Base-by-base conservation (phyloP, 176 grass and related monocot genomes). In the Zoysia japonica region DNA sequence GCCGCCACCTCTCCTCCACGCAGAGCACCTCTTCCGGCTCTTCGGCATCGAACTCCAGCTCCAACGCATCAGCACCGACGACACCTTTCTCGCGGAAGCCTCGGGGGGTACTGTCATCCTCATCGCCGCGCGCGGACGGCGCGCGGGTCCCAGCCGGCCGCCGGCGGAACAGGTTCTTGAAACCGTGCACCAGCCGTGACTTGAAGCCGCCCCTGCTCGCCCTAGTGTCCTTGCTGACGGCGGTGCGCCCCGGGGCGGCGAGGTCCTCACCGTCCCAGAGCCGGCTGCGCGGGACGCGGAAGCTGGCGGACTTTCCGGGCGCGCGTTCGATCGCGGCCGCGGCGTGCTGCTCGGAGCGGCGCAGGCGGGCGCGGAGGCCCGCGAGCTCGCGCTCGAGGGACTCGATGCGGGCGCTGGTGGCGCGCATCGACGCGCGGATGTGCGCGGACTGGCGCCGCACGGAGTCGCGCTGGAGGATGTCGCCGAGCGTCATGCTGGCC, bases 401-500 rank as follows among this genome's bases (percentile, higher is more conserved):
- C 73, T 90, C 82, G 75, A 97, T 94, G 49, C 94, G 91, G 10
- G 70, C 41, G 56, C 83, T 88, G 10, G 91, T 94, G 50, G 89
- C 85, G 47, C 94, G 82, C 94, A 94, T 92, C 68, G 91, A 86
- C 43, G 84, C 80, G 11, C 94, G 89, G 74, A 97, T 78, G 69
- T 94, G 89, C 19, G 89, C 77, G 12, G 91, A 94, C 76, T 90
- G 89, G 36, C 91, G 87, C 36, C 86, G 40, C 38, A 85, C 68
- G 11, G 92, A 57, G 74, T 94, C 96, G 45, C 86, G 96, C 65
- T 93, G 92, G 84, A 99, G 90, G 77, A 99, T 95, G 53, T 89
- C 81, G n/a, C 96, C 96, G 13, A 99, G 96, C 44, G 90, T 88
- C 77, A 85, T 75, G 83, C 28, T 61, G 9, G 28, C 51, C 61